Conservation (phyloP, 2,329 filamentous ascomycete species). For the Aspergillus terreus region DNA sequence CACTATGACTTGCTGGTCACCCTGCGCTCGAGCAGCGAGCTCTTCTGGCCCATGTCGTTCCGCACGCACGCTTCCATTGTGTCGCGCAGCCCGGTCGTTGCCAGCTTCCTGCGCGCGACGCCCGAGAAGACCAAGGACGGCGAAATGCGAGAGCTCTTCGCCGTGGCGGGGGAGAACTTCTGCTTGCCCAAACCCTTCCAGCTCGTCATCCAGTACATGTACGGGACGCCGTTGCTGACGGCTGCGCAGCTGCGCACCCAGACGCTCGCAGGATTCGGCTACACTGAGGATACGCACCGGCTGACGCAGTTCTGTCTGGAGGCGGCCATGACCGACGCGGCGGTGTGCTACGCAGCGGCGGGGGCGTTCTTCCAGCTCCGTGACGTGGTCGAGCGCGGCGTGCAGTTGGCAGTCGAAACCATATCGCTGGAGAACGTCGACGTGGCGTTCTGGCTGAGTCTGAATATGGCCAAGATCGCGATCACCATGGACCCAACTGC, state of each 20-base stretch:
- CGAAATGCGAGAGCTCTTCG: slow-evolving; percentile 10
- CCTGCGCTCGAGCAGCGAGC: slow-evolving; percentile 16
- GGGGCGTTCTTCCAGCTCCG: slow-evolving; percentile 27
- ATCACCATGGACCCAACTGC: slow-evolving; percentile 10
- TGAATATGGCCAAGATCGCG: slow-evolving; percentile 18
- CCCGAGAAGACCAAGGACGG: background rate
- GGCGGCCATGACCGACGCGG: slow-evolving; percentile 23
- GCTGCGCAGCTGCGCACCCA: slow-evolving; percentile 10
- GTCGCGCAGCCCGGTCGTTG: slow-evolving; percentile 22
- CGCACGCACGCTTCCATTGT: slow-evolving; percentile 20
- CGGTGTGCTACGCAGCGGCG: slow-evolving; percentile 27
- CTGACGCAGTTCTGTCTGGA: slow-evolving; percentile 11
- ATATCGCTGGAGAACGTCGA: slow-evolving; percentile 30
- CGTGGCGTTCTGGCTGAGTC: slow-evolving; percentile 24
- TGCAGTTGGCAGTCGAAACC: slow-evolving; percentile 19
- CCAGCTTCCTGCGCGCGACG: slow-evolving; percentile 12
- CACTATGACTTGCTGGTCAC: slow-evolving; percentile 19
- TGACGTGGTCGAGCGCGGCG: slow-evolving; percentile 21
- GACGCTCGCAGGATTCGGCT: slow-evolving; percentile 14
- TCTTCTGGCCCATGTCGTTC: slow-evolving; percentile 16
- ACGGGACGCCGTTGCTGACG: slow-evolving; percentile 21
- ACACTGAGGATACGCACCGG: slow-evolving; percentile 4
- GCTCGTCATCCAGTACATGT: slow-evolving; percentile 24
- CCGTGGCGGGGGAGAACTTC: slow-evolving; percentile 19
- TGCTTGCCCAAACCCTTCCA: slow-evolving; percentile 21